Evolutionary conservation across 768 basidiomycete genomes (phyloP), one percentile per base, ranked within the genome.

Genomic region (Agrocybe pediades): DNA sequence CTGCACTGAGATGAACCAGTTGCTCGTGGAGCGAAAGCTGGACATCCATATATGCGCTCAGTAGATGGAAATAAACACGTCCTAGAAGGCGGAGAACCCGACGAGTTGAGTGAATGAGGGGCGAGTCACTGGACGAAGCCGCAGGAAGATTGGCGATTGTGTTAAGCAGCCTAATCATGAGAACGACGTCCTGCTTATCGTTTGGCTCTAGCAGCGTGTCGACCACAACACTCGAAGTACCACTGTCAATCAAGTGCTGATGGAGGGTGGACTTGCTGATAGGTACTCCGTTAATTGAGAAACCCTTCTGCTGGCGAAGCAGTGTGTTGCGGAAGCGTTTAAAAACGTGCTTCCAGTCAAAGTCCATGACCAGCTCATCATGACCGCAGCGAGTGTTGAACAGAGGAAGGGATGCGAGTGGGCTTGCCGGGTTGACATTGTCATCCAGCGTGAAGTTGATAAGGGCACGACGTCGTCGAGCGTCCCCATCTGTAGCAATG

Each of bases 301-400:
- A 54, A 1, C 71, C 69, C 9, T 47, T 54, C 3, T 33, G 41
- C n/a, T 15, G n/a, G 4, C 65, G 64, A 3, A 72, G 30, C 6
- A 66, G 26, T 3, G 54, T 41, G 45, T 68, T 68, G 0, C 66
- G 62, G 9, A 65, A 46, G 21, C 66, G 61, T 51, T 71, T 69
- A 16, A 69, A 46, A 30, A 66, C 55, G 48, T 72, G 70, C 39
- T 67, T 67, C 42, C 58, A 68, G 46, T 71, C 67, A 40, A 66
- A 68, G 43, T 71, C 70, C 15, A 52, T 33, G 1, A 67, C 66
- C 9, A 69, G 24, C 19, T 68, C 67, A 43, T 71, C 57, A 9
- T 54, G 45, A 6, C 70, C 68, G 27, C 63, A 64, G 2, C 51
- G 23, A 3, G 65, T 48, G 47, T 73, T 64, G 47, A 73, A 53